Conservation (phyloP, 495 filamentous ascomycete genomes). For the Penicillium flavigenum region DNA sequence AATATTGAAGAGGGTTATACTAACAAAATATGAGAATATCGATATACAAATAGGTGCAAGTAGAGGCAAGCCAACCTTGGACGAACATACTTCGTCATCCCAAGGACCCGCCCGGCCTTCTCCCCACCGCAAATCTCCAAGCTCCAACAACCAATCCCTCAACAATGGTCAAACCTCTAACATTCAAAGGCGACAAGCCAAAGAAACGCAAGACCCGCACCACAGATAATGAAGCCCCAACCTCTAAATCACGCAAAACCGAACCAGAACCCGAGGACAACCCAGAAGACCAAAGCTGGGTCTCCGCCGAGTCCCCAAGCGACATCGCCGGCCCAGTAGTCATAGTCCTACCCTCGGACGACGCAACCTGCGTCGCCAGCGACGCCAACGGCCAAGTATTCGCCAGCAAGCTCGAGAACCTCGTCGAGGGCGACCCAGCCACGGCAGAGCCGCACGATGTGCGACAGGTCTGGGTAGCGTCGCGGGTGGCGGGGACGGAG, state of each 20-base stretch:
- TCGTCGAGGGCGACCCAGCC: constrained; percentile 70
- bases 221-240: constrained; percentile 35
- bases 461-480: constrained; percentile 92
- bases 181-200: constrained; percentile 94
- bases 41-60: too few relatives aligned
- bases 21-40: not conserved
- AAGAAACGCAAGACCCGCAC: constrained; percentile 78
- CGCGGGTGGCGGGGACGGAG: constrained; percentile 77
- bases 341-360: constrained; percentile 69
- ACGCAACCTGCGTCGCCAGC: constrained; percentile 71
- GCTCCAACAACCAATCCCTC: not conserved
- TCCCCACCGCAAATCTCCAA: constrained; percentile 3
- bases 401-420: constrained; percentile 73
- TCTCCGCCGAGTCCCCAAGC: constrained; percentile 69
- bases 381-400: constrained; percentile 86
- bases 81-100: not conserved
- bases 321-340: constrained; percentile 87
- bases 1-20: not conserved
- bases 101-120: not conserved
- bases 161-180: constrained; percentile 72
- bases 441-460: constrained; percentile 94
- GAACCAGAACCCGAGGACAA: constrained; percentile 31
- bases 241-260: constrained; percentile 42
- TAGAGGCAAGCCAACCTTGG: too few relatives aligned
- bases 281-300: constrained; percentile 79